phyloP scores from a whole-genome alignment of 2,329 filamentous ascomycete species.

The Helotiales sp. region DNA sequence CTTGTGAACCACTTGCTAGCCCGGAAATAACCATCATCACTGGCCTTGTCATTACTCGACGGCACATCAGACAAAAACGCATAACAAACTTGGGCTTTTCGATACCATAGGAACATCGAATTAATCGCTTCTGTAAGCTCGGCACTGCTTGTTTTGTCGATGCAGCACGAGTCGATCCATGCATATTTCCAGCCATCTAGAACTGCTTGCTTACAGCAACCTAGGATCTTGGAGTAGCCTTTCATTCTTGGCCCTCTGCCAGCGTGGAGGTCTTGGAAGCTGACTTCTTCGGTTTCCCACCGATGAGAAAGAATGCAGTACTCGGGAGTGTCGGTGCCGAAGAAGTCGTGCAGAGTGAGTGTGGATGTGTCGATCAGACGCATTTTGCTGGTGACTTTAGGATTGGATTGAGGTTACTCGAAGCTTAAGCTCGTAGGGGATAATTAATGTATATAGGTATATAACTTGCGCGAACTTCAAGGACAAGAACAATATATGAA shows the following conservation, averaged over 20 bases:
- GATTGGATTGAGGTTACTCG: no score
- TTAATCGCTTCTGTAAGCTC: constrained; percentile 6
- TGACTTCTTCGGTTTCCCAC: constrained; percentile 10
- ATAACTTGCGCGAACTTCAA: not conserved
- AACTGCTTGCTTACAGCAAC: not conserved
- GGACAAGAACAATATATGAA: not conserved
- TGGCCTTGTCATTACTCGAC: not conserved
- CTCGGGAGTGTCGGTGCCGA: constrained; percentile 16
- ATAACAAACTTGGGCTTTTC: not conserved
- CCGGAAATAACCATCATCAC: no score
- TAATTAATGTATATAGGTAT: no score
- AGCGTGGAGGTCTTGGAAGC: not conserved
- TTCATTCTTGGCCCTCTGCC: not conserved
- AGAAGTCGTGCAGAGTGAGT: constrained; percentile 11
- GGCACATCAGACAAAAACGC: not conserved
- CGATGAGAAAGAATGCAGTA: constrained; percentile 17
- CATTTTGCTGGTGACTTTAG: not conserved
- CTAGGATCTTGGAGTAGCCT: not conserved
- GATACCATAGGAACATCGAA: constrained; percentile 7
- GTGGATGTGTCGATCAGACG: not conserved
- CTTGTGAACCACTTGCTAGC: not conserved
- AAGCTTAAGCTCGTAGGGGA: no score
- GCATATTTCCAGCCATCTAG: constrained; percentile 1
- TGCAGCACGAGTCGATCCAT: constrained; percentile 7
- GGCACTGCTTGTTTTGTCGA: constrained; percentile 7